Evolutionary conservation across 1,139 yeast genomes (phyloP).

Genomic region (Hemisphaericaspora lyxosophila): DNA sequence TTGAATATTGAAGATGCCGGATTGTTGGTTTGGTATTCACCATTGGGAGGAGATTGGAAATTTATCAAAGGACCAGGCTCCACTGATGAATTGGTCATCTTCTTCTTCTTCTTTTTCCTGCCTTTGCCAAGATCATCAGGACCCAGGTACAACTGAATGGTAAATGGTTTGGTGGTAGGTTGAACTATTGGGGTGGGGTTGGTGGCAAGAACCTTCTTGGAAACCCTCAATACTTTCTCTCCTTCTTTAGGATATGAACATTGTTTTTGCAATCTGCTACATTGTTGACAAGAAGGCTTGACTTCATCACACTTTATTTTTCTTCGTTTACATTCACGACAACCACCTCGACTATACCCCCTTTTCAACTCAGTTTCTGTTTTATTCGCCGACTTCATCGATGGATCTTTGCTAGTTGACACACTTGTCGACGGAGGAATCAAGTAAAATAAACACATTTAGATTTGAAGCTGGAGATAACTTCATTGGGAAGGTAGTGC

Average conservation of each 20-base stretch:
- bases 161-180: constrained; percentile 12
- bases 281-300: constrained; percentile 48
- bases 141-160: constrained; percentile 17
- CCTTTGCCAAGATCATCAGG: constrained; percentile 11
- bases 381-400: neutral
- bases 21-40: constrained; percentile 9
- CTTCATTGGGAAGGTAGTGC: too few relatives aligned
- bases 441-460: neutral
- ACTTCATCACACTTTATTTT: constrained; percentile 50
- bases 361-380: constrained; percentile 10
- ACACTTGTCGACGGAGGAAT: neutral
- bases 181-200: constrained; percentile 2
- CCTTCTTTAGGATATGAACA: constrained; percentile 27
- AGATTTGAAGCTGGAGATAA: neutral
- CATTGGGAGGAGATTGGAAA: constrained; percentile 12
- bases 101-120: constrained; percentile 8
- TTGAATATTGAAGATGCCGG: constrained; percentile 1
- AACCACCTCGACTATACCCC: constrained; percentile 28
- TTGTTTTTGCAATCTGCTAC: constrained; percentile 22
- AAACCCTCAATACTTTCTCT: constrained; percentile 20
- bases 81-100: constrained; percentile 1
- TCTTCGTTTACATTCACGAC: constrained; percentile 31
- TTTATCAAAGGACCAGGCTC: neutral
- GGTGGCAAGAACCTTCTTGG: constrained; percentile 10
- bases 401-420: too few relatives aligned